Evolutionary conservation across 2,329 filamentous ascomycete genomes (phyloP).

Genomic region (Venturiaceae sp.): DNA sequence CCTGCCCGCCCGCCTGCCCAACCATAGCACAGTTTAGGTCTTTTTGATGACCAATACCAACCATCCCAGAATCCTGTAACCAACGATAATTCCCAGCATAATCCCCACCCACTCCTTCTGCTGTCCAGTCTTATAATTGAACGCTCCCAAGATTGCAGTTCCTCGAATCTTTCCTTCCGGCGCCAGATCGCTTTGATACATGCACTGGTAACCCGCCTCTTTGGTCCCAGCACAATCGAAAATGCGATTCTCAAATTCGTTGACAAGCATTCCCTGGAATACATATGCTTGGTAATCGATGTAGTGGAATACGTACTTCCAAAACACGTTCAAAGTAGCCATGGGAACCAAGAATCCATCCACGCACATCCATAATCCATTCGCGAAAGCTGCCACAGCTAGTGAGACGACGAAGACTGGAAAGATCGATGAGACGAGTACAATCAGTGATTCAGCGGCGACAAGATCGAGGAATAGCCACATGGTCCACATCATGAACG

Average conservation of each 20-base stretch:
- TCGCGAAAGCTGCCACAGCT: conserved; percentile 73
- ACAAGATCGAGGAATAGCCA: conserved; percentile 81
- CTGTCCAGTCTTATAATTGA: conserved; percentile 56
- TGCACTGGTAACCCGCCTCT: conserved; percentile 51
- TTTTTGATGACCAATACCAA: conserved; percentile 38
- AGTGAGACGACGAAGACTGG: conserved; percentile 73
- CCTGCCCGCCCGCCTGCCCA: no score
- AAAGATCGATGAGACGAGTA: conserved; percentile 62
- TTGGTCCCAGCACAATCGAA: conserved; percentile 45
- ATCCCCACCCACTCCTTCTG: conserved; percentile 67
- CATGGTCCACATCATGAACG: conserved; percentile 70
- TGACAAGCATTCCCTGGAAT: conserved; percentile 90
- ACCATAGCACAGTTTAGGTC: background rate
- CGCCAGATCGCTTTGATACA: conserved; percentile 56
- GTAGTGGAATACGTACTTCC: conserved; percentile 79
- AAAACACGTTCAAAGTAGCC: conserved; percentile 67
- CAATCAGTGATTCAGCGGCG: conserved; percentile 73
- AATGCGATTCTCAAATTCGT: conserved; percentile 60
- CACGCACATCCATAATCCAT: conserved; percentile 83
- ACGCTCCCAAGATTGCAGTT: conserved; percentile 56
- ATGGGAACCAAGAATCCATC: conserved; percentile 72
- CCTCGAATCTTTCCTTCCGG: conserved; percentile 61
- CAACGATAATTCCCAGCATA: conserved; percentile 64
- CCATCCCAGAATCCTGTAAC: conserved; percentile 62
- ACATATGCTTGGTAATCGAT: conserved; percentile 83